phyloP scores from a whole-genome alignment of 352 stramenopile genomes.

The Sclerospora graminicola region DNA sequence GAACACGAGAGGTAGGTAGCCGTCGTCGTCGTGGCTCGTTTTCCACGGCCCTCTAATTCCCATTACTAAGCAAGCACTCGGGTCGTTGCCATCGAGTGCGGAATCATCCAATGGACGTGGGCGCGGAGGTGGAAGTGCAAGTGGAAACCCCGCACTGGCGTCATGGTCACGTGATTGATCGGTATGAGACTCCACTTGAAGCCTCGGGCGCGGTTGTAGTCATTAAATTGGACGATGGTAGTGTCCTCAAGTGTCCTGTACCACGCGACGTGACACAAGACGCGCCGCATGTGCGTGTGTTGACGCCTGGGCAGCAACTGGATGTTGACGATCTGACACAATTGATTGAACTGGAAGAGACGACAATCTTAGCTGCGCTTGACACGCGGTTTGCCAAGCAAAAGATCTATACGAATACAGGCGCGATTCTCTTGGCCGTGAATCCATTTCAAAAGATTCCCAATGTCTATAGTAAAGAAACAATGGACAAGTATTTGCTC shows the following conservation, averaged over 20 bases:
- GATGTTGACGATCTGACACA: constrained; percentile 79
- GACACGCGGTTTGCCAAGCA: constrained; percentile 57
- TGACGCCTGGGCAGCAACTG: constrained; percentile 11
- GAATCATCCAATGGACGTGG: constrained; percentile 38
- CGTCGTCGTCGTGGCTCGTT: too few species aligned
- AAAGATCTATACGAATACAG: constrained; percentile 83
- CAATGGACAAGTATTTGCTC: constrained; percentile 52
- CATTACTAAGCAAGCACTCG: too few species aligned
- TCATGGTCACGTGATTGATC: constrained; percentile 44
- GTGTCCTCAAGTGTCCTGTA: constrained; percentile 32
- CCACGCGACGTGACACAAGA: constrained; percentile 26
- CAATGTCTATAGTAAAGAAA: constrained; percentile 44
- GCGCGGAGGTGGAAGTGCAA: constrained; percentile 52
- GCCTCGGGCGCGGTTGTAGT: constrained; percentile 36
- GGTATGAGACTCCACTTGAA: constrained; percentile 50
- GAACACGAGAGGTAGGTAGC: too few species aligned
- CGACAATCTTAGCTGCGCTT: constrained; percentile 50
- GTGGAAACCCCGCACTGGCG: constrained; percentile 32
- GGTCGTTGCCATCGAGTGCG: too few species aligned
- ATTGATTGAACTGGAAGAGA: constrained; percentile 71
- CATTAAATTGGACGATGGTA: constrained; percentile 60
- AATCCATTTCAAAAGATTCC: constrained; percentile 76
- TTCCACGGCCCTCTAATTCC: too few species aligned
- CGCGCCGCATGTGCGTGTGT: constrained; percentile 20
- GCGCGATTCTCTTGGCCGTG: constrained; percentile 68